Conservation (phyloP, 208 protist species). For the Wallacemonas rigidus region DNA sequence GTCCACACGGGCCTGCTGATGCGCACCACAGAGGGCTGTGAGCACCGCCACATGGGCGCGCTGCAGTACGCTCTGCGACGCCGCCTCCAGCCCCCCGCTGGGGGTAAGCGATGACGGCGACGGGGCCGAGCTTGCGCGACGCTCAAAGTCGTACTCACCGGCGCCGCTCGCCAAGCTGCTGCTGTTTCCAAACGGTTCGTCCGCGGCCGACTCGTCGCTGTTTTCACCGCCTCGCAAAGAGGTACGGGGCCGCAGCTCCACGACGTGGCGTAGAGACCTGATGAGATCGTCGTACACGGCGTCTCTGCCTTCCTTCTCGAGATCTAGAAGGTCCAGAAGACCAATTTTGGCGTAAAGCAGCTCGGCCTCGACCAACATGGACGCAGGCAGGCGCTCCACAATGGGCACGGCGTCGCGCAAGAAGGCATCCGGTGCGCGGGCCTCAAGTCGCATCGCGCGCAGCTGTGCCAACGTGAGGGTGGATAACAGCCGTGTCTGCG, state of each 20-base stretch:
- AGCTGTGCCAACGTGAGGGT: constrained; percentile 45
- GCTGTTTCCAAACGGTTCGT: constrained; percentile 15
- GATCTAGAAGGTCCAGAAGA: constrained; percentile 62
- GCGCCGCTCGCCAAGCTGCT: constrained; percentile 2
- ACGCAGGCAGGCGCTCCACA: constrained; percentile 64
- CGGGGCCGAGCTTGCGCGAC: background rate
- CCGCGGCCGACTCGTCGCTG: background rate
- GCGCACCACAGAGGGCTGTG: constrained; percentile 52
- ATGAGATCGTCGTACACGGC: constrained; percentile 80
- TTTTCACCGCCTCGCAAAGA: background rate
- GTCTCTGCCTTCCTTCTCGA: constrained; percentile 46
- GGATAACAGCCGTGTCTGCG: constrained; percentile 35
- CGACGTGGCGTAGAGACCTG: constrained; percentile 69
- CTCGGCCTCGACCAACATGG: constrained; percentile 72
- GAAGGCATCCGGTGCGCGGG: constrained; percentile 56
- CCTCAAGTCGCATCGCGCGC: constrained; percentile 66
- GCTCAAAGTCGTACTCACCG: constrained; percentile 16
- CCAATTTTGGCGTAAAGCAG: constrained; percentile 69
- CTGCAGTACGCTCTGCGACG: constrained; percentile 48
- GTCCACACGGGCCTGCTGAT: constrained; percentile 58
- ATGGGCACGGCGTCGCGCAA: constrained; percentile 62
- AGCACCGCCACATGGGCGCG: constrained; percentile 55
- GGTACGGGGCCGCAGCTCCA: constrained; percentile 69
- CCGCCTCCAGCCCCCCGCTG: constrained; percentile 22
- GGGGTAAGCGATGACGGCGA: background rate